Evolutionary conservation across 352 stramenopile genomes (phyloP).

Genomic region (Globisporangium nagaii): DNA sequence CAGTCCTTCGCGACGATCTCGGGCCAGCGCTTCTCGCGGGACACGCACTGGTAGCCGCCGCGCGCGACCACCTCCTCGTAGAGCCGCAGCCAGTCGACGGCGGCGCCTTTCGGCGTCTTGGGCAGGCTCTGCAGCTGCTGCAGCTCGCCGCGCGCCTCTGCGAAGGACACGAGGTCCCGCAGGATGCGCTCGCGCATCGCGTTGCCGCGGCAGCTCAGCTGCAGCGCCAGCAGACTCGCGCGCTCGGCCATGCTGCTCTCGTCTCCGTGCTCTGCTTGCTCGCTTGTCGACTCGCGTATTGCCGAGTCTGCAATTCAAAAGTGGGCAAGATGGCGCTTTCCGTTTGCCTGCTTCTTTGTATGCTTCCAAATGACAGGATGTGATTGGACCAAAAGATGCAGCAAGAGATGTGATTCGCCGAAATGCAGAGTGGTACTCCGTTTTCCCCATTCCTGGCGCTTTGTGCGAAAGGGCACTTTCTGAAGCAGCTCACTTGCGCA

Average conservation of each 20-base stretch:
- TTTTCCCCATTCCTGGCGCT: background rate
- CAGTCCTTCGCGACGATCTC: constrained; percentile 38
- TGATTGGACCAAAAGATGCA: too few relatives aligned
- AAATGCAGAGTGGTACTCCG: too few relatives aligned
- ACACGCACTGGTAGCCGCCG: constrained; percentile 50
- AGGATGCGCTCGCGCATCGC: constrained; percentile 47
- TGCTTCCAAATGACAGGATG: too few relatives aligned
- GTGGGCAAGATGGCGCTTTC: too few relatives aligned
- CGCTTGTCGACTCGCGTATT: background rate
- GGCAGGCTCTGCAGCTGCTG: constrained; percentile 42
- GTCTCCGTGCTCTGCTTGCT: background rate
- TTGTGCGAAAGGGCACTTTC: background rate
- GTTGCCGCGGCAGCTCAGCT: constrained; percentile 65
- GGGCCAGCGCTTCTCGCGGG: constrained; percentile 45
- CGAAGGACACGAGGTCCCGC: constrained; percentile 53
- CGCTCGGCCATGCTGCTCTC: constrained; percentile 17
- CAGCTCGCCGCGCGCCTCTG: constrained; percentile 39
- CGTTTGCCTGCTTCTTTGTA: too few relatives aligned
- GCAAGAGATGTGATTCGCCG: too few relatives aligned
- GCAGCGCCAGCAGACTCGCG: constrained; percentile 47
- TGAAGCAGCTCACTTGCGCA: background rate
- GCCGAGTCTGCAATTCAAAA: too few relatives aligned
- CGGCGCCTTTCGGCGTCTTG: constrained; percentile 36
- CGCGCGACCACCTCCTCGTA: constrained; percentile 77
- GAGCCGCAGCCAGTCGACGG: constrained; percentile 72